These are phyloP conservation scores for Colletotrichum trifolii DNA, from an alignment of 2,329 filamentous ascomycete species.

Conservation along the genomic window DNA sequence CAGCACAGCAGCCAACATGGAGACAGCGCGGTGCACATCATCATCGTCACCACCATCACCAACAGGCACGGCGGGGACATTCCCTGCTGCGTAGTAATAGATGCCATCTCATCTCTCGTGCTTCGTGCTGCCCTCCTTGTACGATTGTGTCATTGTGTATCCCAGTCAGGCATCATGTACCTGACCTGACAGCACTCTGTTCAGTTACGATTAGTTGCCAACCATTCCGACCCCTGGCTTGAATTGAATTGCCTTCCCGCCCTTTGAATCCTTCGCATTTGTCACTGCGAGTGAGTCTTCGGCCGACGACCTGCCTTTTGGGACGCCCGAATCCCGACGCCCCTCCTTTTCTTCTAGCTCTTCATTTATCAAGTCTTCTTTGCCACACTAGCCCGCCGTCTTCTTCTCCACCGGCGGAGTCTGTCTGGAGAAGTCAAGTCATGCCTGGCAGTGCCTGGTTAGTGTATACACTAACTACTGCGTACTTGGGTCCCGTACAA, in stretches of 20 bases:
- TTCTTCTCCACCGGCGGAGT: constrained; percentile 13
- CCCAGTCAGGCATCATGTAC: constrained; percentile 6
- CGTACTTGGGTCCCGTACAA: too few species aligned
- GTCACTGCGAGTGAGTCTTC: neutral
- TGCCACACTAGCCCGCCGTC: constrained; percentile 17
- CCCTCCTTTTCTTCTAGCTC: constrained; percentile 8
- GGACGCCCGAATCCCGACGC: constrained; percentile 4
- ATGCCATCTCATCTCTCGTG: neutral
- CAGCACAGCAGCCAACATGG: constrained; percentile 1
- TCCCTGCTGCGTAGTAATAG: neutral
- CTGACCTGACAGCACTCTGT: neutral
- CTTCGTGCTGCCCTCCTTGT: constrained; percentile 13
- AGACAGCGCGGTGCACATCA: neutral
- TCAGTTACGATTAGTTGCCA: neutral
- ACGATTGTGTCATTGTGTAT: constrained; percentile 19
- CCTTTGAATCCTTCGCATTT: neutral
- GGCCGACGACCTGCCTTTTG: constrained; percentile 19
- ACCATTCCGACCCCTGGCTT: neutral
- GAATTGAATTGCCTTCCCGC: neutral
- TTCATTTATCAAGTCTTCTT: constrained; percentile 7
- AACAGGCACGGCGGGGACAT: constrained; percentile 13
- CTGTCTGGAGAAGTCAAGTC: neutral
- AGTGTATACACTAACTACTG: neutral
- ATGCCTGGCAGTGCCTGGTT: neutral
- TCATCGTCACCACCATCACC: constrained; percentile 1